phyloP scores from a whole-genome alignment of 2,329 filamentous ascomycete genomes.

The Pseudopyricularia cyperi region DNA sequence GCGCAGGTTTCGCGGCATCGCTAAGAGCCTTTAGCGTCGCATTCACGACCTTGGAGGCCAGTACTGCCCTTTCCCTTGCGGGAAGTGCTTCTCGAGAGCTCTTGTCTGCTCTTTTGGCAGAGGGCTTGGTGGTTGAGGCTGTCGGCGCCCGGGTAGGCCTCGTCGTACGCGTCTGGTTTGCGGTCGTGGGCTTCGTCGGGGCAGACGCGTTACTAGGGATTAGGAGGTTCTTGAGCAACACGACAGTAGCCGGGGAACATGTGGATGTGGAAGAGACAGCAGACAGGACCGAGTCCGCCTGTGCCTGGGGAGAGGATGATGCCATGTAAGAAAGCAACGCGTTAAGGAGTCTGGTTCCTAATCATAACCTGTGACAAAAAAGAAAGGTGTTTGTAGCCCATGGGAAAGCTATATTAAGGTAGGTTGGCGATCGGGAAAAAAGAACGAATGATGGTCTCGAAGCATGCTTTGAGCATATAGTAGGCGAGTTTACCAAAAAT shows the following conservation, averaged over 20 bases:
- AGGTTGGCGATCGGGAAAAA: conserved; percentile 5
- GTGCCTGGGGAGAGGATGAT: conserved; percentile 29
- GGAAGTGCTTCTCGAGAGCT: conserved; percentile 22
- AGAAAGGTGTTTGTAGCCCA: conserved; percentile 7
- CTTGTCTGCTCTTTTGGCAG: conserved; percentile 14
- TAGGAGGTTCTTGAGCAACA: conserved; percentile 31
- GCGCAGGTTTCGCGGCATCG: conserved; percentile 46
- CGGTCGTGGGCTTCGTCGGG: conserved; percentile 10
- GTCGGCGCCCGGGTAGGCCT: conserved; percentile 6
- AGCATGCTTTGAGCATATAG: not conserved
- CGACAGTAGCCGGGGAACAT: conserved; percentile 31
- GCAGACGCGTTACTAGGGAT: conserved; percentile 17
- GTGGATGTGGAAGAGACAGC: conserved; percentile 31
- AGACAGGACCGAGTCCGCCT: conserved; percentile 31
- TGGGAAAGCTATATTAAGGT: conserved; percentile 8
- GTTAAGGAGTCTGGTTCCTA: conserved; percentile 14
- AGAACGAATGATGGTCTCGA: conserved; percentile 5
- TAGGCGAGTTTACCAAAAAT: not conserved
- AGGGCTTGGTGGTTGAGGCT: conserved; percentile 6
- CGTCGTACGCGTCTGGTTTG: conserved; percentile 11
- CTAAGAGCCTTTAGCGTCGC: conserved; percentile 52
- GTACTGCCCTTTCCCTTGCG: conserved; percentile 46
- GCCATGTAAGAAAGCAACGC: conserved; percentile 16
- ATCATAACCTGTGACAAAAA: conserved; percentile 19
- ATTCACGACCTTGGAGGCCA: conserved; percentile 66